These are phyloP conservation scores for Chlamydomonas schloesseri DNA, from an alignment of 139 green algal genomes.

Conservation along the genomic window DNA sequence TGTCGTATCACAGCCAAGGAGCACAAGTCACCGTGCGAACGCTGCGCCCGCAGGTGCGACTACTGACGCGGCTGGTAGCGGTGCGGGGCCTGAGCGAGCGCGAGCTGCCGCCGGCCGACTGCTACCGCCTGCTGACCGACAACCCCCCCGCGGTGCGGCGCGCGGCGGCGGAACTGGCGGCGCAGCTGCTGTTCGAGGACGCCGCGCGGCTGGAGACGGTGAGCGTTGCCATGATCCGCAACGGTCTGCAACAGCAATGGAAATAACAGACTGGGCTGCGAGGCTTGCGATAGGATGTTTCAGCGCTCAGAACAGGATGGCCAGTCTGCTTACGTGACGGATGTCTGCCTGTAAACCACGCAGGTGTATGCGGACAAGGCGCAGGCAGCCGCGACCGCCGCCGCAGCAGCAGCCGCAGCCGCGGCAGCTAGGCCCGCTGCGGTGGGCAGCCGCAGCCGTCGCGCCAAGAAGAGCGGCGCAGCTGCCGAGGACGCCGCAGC, in stretches of 20 bases:
- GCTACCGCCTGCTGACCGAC: slow-evolving; percentile 75
- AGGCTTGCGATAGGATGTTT: too few relatives aligned
- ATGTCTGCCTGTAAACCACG: too few relatives aligned
- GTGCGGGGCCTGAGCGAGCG: slow-evolving; percentile 13
- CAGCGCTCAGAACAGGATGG: too few relatives aligned
- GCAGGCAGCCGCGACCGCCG: neutral
- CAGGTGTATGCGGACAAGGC: neutral
- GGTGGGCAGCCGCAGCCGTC: slow-evolving; percentile 7
- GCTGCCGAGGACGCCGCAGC: neutral
- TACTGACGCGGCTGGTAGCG: slow-evolving; percentile 73
- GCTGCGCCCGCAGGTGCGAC: slow-evolving; percentile 34
- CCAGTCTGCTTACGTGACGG: too few relatives aligned
- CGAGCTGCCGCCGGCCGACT: slow-evolving; percentile 6
- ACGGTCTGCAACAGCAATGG: too few relatives aligned
- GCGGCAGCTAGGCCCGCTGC: neutral
- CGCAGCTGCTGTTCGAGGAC: slow-evolving; percentile 67
- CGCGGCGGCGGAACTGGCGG: slow-evolving; percentile 77
- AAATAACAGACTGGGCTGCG: too few relatives aligned
- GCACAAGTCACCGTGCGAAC: too few relatives aligned
- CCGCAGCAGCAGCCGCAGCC: slow-evolving; percentile 42
- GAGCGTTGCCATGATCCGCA: neutral
- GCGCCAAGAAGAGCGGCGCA: neutral
- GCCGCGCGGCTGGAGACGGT: slow-evolving; percentile 38
- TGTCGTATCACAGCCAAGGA: too few relatives aligned
- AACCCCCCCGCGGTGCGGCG: slow-evolving; percentile 57